Base-by-base conservation (phyloP, 1,284 basidiomycete genomes). In the Flammula alnicola region DNA sequence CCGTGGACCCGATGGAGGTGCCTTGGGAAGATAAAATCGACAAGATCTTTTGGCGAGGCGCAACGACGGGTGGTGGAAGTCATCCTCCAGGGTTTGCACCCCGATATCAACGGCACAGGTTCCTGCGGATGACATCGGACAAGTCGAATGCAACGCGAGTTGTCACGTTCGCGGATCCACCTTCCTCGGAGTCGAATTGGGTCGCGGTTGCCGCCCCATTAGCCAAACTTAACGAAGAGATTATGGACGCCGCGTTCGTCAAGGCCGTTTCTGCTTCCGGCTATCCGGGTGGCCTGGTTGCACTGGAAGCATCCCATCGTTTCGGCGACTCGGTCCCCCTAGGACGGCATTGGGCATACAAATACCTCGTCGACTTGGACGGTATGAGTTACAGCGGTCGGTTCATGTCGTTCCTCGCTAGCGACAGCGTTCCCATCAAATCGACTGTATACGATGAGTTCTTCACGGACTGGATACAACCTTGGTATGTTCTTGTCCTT, bases 341-440 rank as follows among this genome's bases (percentile, higher is more conserved):
- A 1, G 91, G 92, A 3, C 81, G 86, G 54, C 88, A 93, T 62
- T 97, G 95, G 95, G 78, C 85, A 47, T 91, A 95, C 75, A 96
- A 96, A 72, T 95, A 95, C 63, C 76, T 96, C 19, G 72, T 95
- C 54, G 95, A 97, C 69, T 69, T 97, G 46, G 95, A 97, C 64
- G 95, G 95, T 29, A 93, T 93, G 87, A 88, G 91, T n/a, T 97
- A 97, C 66, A 93, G 90, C 31, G 95, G 89, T 4, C 78, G 91
- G 38, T 91, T 96, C 66, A 84, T 95, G 73, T 84, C 91, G 0
- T 87, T 93, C 61, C 74, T 96, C 68, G 91, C 91, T 40, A 88
- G 83, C 41, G 91, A 95, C 66, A 94, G 91, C 58, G 94, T 88
- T 0, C 90, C 93, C 6, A 67, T 98, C 57, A 97, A 98, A 72